Evolutionary conservation across 164 flowering plant species (phyloP).

Genomic region (Cinnamomum micranthum): DNA sequence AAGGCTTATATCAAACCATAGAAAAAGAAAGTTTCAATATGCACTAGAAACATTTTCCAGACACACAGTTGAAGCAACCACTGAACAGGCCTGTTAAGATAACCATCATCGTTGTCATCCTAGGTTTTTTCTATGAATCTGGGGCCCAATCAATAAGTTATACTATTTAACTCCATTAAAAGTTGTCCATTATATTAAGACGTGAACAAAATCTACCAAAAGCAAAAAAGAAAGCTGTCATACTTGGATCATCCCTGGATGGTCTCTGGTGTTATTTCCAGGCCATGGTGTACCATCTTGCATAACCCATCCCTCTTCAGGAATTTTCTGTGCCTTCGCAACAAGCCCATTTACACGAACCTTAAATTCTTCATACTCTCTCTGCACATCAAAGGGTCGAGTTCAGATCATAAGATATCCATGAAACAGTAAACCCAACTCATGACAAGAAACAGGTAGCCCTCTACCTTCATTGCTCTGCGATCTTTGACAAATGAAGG

Average conservation of each 20-base stretch:
- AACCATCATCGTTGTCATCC: neutral
- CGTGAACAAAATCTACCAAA: neutral
- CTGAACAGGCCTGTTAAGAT: neutral
- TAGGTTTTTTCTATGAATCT: too few relatives aligned
- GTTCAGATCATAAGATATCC: neutral
- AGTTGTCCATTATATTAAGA: too few relatives aligned
- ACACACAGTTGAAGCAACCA: neutral
- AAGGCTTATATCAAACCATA: too few relatives aligned
- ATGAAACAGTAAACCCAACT: neutral
- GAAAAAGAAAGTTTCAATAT: too few relatives aligned
- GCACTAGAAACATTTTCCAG: neutral
- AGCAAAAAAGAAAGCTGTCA: constrained; percentile 3
- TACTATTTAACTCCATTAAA: too few relatives aligned
- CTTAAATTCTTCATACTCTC: constrained; percentile 59
- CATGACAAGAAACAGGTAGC: neutral
- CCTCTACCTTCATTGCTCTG: constrained; percentile 53
- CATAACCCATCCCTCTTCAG: constrained; percentile 61
- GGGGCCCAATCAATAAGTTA: too few relatives aligned
- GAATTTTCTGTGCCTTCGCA: constrained; percentile 45
- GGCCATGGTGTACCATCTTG: constrained; percentile 70
- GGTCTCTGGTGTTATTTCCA: constrained; percentile 53
- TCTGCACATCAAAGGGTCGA: constrained; percentile 21
- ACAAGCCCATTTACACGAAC: constrained; percentile 49
- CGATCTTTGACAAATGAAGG: constrained; percentile 54
- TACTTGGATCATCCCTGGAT: constrained; percentile 70